These are phyloP conservation scores for Pouteria campechiana DNA, from an alignment of 179 eudicot species.

Conservation along the genomic window DNA sequence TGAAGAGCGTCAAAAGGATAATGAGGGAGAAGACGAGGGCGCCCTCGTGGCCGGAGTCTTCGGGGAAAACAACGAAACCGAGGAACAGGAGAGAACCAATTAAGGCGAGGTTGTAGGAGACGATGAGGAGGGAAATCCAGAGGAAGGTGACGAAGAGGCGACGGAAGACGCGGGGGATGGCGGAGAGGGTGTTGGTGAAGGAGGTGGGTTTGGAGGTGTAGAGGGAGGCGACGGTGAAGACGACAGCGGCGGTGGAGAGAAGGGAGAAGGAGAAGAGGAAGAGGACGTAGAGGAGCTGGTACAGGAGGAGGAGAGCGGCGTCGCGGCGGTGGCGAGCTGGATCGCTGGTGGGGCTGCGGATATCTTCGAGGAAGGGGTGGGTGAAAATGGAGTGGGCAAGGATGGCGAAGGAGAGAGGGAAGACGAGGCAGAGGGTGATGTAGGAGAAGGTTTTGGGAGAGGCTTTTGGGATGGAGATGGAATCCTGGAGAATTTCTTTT, in stretches of 20 bases:
- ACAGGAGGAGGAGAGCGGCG: slow-evolving; percentile 46
- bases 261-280: slow-evolving; percentile 84
- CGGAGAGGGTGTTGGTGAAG: slow-evolving; percentile 49
- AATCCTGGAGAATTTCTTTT: slow-evolving; percentile 48
- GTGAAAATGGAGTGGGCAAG: slow-evolving; percentile 92
- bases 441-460: slow-evolving; percentile 72
- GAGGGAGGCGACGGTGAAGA: slow-evolving; percentile 85
- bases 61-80: slow-evolving; percentile 32
- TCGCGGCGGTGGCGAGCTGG: slow-evolving; percentile 44
- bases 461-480: slow-evolving; percentile 58
- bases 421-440: slow-evolving; percentile 70
- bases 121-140: slow-evolving; percentile 63
- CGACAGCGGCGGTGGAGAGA: slow-evolving; percentile 85
- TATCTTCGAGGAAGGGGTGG: slow-evolving; percentile 55
- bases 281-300: slow-evolving; percentile 66
- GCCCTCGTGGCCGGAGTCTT: slow-evolving; percentile 34
- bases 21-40: slow-evolving; percentile 34
- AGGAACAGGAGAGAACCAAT: slow-evolving; percentile 33
- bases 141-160: slow-evolving; percentile 70
- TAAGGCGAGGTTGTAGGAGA: slow-evolving; percentile 32
- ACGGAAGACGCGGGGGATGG: slow-evolving; percentile 61
- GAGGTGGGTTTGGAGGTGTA: slow-evolving; percentile 73
- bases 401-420: slow-evolving; percentile 90
- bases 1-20: slow-evolving; percentile 35
- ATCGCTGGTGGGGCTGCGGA: slow-evolving; percentile 27